Evolutionary conservation across 179 eudicot species (phyloP).

Genomic region (Pouteria campechiana): DNA sequence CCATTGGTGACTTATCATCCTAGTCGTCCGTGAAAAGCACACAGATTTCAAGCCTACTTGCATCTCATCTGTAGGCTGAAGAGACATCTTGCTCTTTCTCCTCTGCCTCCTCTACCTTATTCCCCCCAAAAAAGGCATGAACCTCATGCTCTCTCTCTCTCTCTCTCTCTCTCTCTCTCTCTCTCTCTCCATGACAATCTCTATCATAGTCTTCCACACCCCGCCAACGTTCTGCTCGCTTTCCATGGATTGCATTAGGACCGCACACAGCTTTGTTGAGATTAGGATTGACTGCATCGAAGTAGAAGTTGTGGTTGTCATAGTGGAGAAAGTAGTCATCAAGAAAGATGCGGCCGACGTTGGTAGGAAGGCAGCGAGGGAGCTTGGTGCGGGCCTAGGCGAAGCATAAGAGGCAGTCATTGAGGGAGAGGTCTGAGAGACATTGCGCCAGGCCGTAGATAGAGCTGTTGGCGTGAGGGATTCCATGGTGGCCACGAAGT

Average conservation of each 20-base stretch:
- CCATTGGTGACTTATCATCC: too few relatives aligned
- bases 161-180: slow-evolving; percentile 17
- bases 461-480: background rate
- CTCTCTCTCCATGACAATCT: slow-evolving; percentile 8
- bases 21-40: too few relatives aligned
- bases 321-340: slow-evolving; percentile 32
- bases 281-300: slow-evolving; percentile 8
- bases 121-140: too few relatives aligned
- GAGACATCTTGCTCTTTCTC: too few relatives aligned
- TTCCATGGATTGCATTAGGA: background rate
- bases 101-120: too few relatives aligned
- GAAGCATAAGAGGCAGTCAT: slow-evolving; percentile 29
- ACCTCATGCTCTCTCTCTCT: too few relatives aligned
- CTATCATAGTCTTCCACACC: slow-evolving; percentile 21
- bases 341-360: slow-evolving; percentile 15
- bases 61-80: too few relatives aligned
- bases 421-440: slow-evolving; percentile 10
- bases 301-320: slow-evolving; percentile 16
- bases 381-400: slow-evolving; percentile 25
- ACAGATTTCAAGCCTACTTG: too few relatives aligned
- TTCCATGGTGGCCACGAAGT: slow-evolving; percentile 16
- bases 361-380: slow-evolving; percentile 20
- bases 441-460: slow-evolving; percentile 23
- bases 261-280: slow-evolving; percentile 15
- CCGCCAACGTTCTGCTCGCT: slow-evolving; percentile 4